These are phyloP conservation scores for Phoma herbarum DNA, from an alignment of 2,329 filamentous ascomycete species.

Conservation along the genomic window DNA sequence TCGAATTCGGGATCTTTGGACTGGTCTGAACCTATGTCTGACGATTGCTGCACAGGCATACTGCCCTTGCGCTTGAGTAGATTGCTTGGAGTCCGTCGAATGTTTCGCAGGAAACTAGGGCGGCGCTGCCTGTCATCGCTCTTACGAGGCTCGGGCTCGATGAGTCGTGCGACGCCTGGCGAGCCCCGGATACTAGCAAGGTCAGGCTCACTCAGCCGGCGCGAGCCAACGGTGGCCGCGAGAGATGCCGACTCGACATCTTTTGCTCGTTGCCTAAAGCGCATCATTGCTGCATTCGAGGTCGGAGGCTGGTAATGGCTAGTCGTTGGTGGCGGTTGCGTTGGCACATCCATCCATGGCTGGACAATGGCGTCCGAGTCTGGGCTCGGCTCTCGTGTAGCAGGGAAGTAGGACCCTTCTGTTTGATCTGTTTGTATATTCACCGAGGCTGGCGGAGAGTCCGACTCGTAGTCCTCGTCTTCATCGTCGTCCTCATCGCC, in stretches of 20 bases:
- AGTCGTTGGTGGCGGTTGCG: slow-evolving; percentile 42
- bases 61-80: slow-evolving; percentile 60
- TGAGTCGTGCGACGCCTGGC: slow-evolving; percentile 67
- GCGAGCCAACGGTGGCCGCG: slow-evolving; percentile 75
- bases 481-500: slow-evolving; percentile 50
- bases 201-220: slow-evolving; percentile 70
- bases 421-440: slow-evolving; percentile 37
- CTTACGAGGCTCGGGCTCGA: slow-evolving; percentile 59
- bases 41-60: slow-evolving; percentile 43
- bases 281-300: slow-evolving; percentile 64
- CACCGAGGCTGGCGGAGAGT: slow-evolving; percentile 48
- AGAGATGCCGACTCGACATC: slow-evolving; percentile 64
- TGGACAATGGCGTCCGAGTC: slow-evolving; percentile 41
- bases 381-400: slow-evolving; percentile 30
- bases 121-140: slow-evolving; percentile 55
- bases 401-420: slow-evolving; percentile 46
- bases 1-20: slow-evolving; percentile 44
- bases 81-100: slow-evolving; percentile 52
- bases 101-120: slow-evolving; percentile 62
- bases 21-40: slow-evolving; percentile 38
- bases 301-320: slow-evolving; percentile 59
- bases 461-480: slow-evolving; percentile 30
- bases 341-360: slow-evolving; percentile 61
- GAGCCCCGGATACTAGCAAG: slow-evolving; percentile 68
- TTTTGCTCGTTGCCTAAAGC: slow-evolving; percentile 58